Conservation (phyloP, 106 monocot species). For the Phalaenopsis aphrodite region DNA sequence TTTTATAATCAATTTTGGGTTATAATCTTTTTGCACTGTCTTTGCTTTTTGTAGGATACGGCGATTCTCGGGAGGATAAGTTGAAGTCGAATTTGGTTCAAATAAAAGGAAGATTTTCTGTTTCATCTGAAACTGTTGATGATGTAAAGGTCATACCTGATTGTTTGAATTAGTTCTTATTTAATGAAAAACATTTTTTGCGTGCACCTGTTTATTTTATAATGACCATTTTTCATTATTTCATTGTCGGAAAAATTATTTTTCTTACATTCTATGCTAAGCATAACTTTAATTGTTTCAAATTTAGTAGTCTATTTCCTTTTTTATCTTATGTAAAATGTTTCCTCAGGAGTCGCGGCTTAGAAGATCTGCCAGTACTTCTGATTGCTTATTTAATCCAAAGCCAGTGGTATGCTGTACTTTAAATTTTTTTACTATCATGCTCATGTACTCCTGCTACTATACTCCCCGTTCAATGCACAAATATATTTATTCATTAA, state of each 20-base stretch:
- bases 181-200: neutral
- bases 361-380: slow-evolving; percentile 64
- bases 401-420: slow-evolving; percentile 41
- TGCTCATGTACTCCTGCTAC: neutral
- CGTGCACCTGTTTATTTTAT: neutral
- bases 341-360: slow-evolving; percentile 41
- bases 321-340: neutral
- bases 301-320: neutral
- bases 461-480: neutral
- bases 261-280: slow-evolving; percentile 15
- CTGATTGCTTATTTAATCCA: slow-evolving; percentile 39
- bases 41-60: slow-evolving; percentile 35
- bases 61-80: slow-evolving; percentile 51
- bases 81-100: slow-evolving; percentile 54
- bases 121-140: slow-evolving; percentile 88
- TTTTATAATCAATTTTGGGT: neutral
- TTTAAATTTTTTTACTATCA: slow-evolving; percentile 1
- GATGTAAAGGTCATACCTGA: slow-evolving; percentile 46
- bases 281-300: neutral
- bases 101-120: slow-evolving; percentile 83
- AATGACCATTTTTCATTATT: slow-evolving; percentile 43
- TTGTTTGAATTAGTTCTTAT: neutral
- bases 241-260: slow-evolving; percentile 24
- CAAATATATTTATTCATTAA: neutral
- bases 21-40: neutral